Conservation (phyloP, 345 rosid species). For the Eucalyptus marginata region DNA sequence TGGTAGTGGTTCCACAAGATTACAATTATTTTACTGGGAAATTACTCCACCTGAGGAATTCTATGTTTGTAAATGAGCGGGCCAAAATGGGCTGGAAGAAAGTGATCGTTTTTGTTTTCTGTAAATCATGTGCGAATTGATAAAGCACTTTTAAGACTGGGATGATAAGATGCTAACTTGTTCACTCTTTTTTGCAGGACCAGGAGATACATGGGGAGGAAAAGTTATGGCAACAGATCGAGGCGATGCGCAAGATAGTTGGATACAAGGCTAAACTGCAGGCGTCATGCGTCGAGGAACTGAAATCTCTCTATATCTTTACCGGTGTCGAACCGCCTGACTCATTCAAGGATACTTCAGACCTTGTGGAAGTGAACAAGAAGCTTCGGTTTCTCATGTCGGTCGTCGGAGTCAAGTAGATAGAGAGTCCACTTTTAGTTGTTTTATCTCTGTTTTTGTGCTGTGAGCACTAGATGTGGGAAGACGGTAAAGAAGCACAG, state of each 20-base stretch:
- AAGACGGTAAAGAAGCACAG: neutral
- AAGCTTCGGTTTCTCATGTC: constrained; percentile 58
- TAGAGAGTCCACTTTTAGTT: neutral
- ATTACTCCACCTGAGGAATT: neutral
- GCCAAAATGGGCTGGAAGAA: neutral
- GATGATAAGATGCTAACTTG: neutral
- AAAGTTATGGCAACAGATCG: constrained; percentile 49
- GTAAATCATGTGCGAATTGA: neutral
- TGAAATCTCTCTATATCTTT: constrained; percentile 59
- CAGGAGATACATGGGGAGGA: constrained; percentile 9
- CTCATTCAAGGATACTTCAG: constrained; percentile 25
- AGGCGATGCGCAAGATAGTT: constrained; percentile 33
- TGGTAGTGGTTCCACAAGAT: neutral
- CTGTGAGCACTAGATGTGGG: neutral
- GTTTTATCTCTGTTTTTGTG: neutral
- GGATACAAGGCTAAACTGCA: constrained; percentile 39
- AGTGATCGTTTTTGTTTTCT: neutral
- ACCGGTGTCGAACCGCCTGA: constrained; percentile 54
- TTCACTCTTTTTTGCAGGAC: neutral
- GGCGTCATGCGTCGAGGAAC: constrained; percentile 37
- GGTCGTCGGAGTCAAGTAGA: constrained; percentile 55
- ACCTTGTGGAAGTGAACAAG: constrained; percentile 29
- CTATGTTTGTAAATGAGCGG: neutral
- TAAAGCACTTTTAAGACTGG: neutral
- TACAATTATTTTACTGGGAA: neutral